Percentiles rank a stretch among this genome's conserved stretches.
Evolutionary conservation across 2,329 filamentous ascomycete species (phyloP).

Genomic region (Diaporthe sp.): DNA sequence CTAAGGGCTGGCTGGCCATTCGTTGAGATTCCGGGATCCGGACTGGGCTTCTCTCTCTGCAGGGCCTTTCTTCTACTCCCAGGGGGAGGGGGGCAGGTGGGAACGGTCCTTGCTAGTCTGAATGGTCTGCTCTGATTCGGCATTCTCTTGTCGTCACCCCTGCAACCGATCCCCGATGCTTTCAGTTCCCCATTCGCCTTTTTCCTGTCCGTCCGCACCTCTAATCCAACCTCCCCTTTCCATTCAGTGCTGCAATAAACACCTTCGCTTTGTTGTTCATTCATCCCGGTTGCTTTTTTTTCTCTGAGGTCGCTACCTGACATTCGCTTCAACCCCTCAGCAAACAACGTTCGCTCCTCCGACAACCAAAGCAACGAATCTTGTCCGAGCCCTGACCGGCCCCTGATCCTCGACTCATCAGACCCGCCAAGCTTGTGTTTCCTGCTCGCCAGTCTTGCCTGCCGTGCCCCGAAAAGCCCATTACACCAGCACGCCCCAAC

Average conservation of each 20-base stretch:
- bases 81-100: slow-evolving; percentile 14
- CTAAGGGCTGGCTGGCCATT: neutral
- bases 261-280: slow-evolving; percentile 33
- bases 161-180: slow-evolving; percentile 38
- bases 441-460: slow-evolving; percentile 11
- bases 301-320: slow-evolving; percentile 7
- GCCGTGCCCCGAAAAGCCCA: slow-evolving; percentile 10
- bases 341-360: slow-evolving; percentile 4
- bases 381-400: slow-evolving; percentile 6
- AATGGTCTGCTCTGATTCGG: slow-evolving; percentile 32
- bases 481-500: slow-evolving; percentile 6
- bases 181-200: slow-evolving; percentile 16
- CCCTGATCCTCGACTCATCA: slow-evolving; percentile 28
- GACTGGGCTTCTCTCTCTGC: slow-evolving; percentile 26
- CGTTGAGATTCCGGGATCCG: slow-evolving; percentile 17
- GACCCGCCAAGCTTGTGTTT: slow-evolving; percentile 17
- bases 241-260: slow-evolving; percentile 2
- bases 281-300: too few species aligned
- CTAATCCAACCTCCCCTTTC: slow-evolving; percentile 15
- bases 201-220: slow-evolving; percentile 25
- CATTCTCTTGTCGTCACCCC: slow-evolving; percentile 29
- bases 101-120: slow-evolving; percentile 23
- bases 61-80: neutral
- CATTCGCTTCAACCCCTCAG: slow-evolving; percentile 29
- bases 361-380: neutral